Conservation (phyloP, 306 rosid species). For the Sesbania bispinosa region DNA sequence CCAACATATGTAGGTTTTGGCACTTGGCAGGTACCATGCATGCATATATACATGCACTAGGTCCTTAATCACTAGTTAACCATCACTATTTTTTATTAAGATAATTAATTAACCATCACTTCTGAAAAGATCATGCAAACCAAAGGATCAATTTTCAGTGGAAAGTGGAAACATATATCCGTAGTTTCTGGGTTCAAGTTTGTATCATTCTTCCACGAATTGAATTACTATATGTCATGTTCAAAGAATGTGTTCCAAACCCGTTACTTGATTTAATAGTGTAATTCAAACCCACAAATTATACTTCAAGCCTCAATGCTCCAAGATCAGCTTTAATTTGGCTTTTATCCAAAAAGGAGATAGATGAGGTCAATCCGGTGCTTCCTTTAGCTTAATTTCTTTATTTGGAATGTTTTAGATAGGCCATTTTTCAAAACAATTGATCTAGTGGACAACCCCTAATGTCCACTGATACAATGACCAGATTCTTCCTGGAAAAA, state of each 20-base stretch:
- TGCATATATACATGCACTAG: neutral
- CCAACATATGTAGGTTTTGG: neutral
- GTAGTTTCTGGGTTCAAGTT: neutral
- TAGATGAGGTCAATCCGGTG: neutral
- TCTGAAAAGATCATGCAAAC: neutral
- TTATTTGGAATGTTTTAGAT: conserved; percentile 17
- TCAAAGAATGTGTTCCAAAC: conserved; percentile 13
- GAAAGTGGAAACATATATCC: conserved; percentile 1
- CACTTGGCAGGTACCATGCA: neutral
- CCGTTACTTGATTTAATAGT: neutral
- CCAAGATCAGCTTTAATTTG: neutral
- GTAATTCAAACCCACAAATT: neutral
- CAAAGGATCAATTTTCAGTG: no score
- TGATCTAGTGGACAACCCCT: conserved; percentile 19
- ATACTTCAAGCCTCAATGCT: neutral
- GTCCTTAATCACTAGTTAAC: neutral
- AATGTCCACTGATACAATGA: conserved; percentile 26
- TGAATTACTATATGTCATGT: neutral
- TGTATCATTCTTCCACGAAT: neutral
- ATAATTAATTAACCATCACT: neutral
- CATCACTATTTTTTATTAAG: neutral
- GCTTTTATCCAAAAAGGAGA: conserved; percentile 7
- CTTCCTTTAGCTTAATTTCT: neutral
- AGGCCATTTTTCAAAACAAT: neutral
- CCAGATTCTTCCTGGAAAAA: neutral